These are phyloP conservation scores for Eimeria sp. DNA, from an alignment of 169 alveolate genomes.

Conservation along the genomic window DNA sequence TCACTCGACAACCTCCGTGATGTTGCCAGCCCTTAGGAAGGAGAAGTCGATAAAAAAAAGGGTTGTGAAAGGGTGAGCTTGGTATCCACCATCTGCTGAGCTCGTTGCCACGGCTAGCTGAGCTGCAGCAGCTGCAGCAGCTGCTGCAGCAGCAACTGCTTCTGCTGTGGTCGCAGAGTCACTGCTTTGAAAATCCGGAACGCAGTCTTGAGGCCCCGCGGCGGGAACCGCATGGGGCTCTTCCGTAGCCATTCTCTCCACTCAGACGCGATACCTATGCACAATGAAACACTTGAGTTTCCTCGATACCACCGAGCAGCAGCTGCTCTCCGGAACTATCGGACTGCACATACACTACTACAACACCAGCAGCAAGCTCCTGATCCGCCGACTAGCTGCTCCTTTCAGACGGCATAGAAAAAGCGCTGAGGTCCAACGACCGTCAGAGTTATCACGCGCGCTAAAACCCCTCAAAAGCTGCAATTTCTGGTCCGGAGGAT, in stretches of 20 bases:
- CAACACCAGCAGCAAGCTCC: not conserved
- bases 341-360: not conserved
- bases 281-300: not conserved
- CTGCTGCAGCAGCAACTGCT: conserved; percentile 64
- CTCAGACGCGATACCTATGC: conserved; percentile 20
- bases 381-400: not conserved
- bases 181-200: not conserved
- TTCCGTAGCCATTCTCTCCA: conserved; percentile 61
- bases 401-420: not conserved
- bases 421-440: not conserved
- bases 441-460: not conserved
- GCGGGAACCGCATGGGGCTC: conserved; percentile 45
- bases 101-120: conserved; percentile 58
- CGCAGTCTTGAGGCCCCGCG: conserved; percentile 42
- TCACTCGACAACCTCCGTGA: conserved; percentile 71
- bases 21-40: conserved; percentile 63
- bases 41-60: conserved; percentile 48
- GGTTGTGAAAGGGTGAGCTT: conserved; percentile 29
- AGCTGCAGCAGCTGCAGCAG: conserved; percentile 68
- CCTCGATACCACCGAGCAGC: conserved; percentile 2
- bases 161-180: conserved; percentile 9
- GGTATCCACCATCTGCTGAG: conserved; percentile 21
- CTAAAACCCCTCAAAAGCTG: not conserved
- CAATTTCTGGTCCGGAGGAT: not conserved
- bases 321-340: not conserved